These are phyloP conservation scores for Suillus weaverae DNA, from an alignment of 768 basidiomycete species.

Conservation along the genomic window DNA sequence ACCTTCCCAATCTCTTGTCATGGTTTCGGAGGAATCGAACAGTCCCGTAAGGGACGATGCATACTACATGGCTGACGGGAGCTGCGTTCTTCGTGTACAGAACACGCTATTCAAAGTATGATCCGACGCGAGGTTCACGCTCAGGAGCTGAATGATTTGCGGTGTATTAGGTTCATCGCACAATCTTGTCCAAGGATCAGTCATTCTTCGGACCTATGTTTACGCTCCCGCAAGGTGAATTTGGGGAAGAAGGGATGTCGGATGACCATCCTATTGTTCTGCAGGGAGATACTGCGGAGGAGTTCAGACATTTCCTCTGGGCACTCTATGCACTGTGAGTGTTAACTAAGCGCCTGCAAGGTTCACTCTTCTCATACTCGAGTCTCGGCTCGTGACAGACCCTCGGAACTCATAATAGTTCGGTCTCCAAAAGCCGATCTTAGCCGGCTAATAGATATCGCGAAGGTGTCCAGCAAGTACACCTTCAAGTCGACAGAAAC, in stretches of 20 bases:
- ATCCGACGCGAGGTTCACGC: slow-evolving; percentile 10
- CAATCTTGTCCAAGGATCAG: slow-evolving; percentile 59
- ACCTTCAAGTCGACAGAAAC: slow-evolving; percentile 71
- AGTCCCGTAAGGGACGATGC: slow-evolving; percentile 41
- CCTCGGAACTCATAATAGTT: slow-evolving; percentile 56
- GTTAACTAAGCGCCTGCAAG: neutral
- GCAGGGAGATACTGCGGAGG: slow-evolving; percentile 57
- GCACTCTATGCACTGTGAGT: slow-evolving; percentile 74
- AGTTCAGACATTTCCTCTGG: slow-evolving; percentile 77
- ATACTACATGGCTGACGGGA: slow-evolving; percentile 70
- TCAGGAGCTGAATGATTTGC: slow-evolving; percentile 6
- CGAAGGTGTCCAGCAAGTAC: slow-evolving; percentile 70
- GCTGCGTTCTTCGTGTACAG: slow-evolving; percentile 62
- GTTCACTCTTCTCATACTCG: neutral
- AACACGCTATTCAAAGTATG: slow-evolving; percentile 69
- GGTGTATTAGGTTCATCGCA: slow-evolving; percentile 51
- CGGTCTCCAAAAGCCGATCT: slow-evolving; percentile 53
- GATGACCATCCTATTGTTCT: slow-evolving; percentile 68
- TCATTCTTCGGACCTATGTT: slow-evolving; percentile 71
- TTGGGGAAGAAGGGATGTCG: slow-evolving; percentile 53
- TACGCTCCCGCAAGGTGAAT: slow-evolving; percentile 58
- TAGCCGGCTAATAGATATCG: slow-evolving; percentile 57
- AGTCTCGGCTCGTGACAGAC: slow-evolving; percentile 39
- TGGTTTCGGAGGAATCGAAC: slow-evolving; percentile 13
- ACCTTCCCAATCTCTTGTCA: neutral